phyloP scores from a whole-genome alignment of 305 asterid genomes.

The Rubia tinctorum region DNA sequence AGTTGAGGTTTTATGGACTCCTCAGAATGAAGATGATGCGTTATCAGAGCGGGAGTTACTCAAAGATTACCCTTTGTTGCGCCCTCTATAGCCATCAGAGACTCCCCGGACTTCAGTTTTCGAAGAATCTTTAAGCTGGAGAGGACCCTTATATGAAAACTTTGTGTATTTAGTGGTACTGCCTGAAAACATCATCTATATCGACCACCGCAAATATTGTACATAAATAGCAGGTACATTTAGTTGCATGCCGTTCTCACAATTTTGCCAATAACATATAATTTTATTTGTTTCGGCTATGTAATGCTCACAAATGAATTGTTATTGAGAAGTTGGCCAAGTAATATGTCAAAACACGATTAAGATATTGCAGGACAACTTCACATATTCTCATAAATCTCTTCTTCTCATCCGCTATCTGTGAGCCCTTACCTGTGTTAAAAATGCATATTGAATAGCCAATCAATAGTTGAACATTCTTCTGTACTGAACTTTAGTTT shows the following conservation, averaged over 20 bases:
- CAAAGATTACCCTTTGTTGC: slow-evolving; percentile 73
- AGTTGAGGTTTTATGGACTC: slow-evolving; percentile 95
- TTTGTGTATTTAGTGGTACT: neutral
- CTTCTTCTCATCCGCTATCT: neutral
- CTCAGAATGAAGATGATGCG: slow-evolving; percentile 73
- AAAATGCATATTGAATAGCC: neutral
- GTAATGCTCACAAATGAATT: neutral
- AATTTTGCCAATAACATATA: neutral
- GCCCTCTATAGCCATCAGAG: slow-evolving; percentile 49
- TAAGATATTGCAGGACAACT: neutral
- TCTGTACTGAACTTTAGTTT: too few species aligned
- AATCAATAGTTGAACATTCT: too few species aligned
- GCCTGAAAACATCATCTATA: neutral
- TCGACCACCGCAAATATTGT: neutral
- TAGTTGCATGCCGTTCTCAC: neutral
- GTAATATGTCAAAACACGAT: neutral
- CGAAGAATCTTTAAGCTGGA: neutral
- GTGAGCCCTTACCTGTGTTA: neutral
- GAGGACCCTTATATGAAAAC: neutral
- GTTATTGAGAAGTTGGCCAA: neutral
- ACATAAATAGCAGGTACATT: slow-evolving; percentile 9
- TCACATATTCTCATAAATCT: neutral
- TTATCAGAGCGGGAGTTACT: slow-evolving; percentile 81
- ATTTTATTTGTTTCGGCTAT: neutral
- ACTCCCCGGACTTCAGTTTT: neutral